Base-by-base conservation (phyloP, 2,329 filamentous ascomycete genomes). In the Claviceps digitariae region DNA sequence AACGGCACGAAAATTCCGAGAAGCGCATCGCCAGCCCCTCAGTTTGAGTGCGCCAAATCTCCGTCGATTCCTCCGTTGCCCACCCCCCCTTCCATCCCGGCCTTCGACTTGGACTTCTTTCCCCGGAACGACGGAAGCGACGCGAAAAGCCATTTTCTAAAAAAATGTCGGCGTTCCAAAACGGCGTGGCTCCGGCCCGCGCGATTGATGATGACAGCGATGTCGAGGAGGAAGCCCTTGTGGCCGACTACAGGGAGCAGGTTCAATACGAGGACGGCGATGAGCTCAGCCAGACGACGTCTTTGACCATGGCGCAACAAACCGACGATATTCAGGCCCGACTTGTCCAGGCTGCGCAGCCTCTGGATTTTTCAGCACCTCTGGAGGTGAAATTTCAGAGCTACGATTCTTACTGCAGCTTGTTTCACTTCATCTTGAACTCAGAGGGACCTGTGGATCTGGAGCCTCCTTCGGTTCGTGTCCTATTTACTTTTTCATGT, bases 361-460 rank as follows among this genome's bases (percentile, higher is more conserved):
- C 93, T 51, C 79, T 98, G 61, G 93, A 98, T 69, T 97, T 95
- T 72, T 90, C 93, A 66, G 93, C 93, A 48, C 88, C 90, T 36
- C 80, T 98, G 54, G 93, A 97, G 72, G 87, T 88, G 70, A 97
- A 97, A 76, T 96, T 97, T 75, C 85, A 89, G 71, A 96, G 90
- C 76, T 98, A 98, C 78, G 93, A 98, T 75, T 88, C 89, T 69
- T 98, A 98, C 81, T 98, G 93, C 84, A 95, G 88, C 72, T 77
- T 98, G 63, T 98, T 98, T 77, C 93, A 98, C 76, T 97, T 89
- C 74, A 96, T 98, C 70, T 78, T 98, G 68, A 98, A 98, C 81
- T 97, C 91, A 50, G 93, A 97, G 62, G 93, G 93, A n/a, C 93
- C 93, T 17, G 91, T 98, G 56, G 93, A 98, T 67, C 78, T 98